Evolutionary conservation across 495 filamentous ascomycete species (phyloP).

Genomic region (Trichocladium uniseriatum): DNA sequence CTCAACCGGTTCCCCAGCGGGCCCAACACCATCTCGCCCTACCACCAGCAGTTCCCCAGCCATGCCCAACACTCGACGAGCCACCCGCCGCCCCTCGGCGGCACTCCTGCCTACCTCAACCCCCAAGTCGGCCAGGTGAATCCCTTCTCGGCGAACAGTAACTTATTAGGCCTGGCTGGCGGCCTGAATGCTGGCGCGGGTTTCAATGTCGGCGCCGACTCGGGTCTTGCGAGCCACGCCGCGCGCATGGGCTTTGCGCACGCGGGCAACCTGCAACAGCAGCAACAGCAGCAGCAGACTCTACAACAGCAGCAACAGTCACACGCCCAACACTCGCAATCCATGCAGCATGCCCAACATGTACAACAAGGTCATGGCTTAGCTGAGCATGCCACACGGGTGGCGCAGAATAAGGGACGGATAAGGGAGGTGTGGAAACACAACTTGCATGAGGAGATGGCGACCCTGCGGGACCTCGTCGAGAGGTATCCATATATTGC

Average conservation of each 20-base stretch:
- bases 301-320: slow-evolving; percentile 23
- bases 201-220: slow-evolving; percentile 57
- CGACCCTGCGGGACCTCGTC: slow-evolving; percentile 62
- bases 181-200: slow-evolving; percentile 35
- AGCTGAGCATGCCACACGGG: slow-evolving; percentile 33
- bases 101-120: slow-evolving; percentile 40
- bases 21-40: slow-evolving; percentile 30
- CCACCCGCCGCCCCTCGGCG: slow-evolving; percentile 31
- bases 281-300: slow-evolving; percentile 38
- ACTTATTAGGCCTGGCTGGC: slow-evolving; percentile 51
- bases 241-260: slow-evolving; percentile 79
- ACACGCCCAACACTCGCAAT: slow-evolving; percentile 29
- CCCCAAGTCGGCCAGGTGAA: slow-evolving; percentile 54
- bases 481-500: slow-evolving; percentile 90
- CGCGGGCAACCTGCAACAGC: slow-evolving; percentile 63
- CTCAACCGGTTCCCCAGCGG: slow-evolving; percentile 27
- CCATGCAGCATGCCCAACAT: slow-evolving; percentile 28
- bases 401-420: slow-evolving; percentile 49
- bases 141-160: slow-evolving; percentile 52
- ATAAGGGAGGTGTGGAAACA: slow-evolving; percentile 94
- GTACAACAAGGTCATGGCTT: slow-evolving; percentile 42
- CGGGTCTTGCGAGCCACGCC: slow-evolving; percentile 80
- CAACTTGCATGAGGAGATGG: slow-evolving; percentile 88
- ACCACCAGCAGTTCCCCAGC: slow-evolving; percentile 39
- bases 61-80: slow-evolving; percentile 36